These are phyloP conservation scores for Saitozyma sp. DNA, from an alignment of 768 basidiomycete species.

Conservation along the genomic window DNA sequence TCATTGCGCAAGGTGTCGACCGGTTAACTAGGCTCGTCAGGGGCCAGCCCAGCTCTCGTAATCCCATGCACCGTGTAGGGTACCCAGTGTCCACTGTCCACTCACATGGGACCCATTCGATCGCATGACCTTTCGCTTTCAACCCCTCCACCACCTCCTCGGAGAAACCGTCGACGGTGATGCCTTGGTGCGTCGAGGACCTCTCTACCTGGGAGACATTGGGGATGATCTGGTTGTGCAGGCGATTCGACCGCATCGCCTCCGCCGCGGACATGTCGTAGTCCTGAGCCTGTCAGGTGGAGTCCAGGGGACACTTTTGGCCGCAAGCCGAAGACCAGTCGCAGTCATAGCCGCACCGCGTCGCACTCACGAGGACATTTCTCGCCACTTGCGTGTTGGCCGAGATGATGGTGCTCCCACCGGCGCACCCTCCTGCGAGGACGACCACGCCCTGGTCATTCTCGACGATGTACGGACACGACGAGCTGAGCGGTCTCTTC, in stretches of 20 bases:
- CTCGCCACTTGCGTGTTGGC: conserved; percentile 39
- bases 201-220: conserved; percentile 31
- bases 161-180: conserved; percentile 24
- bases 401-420: conserved; percentile 46
- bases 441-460: conserved; percentile 19
- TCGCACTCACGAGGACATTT: conserved; percentile 32
- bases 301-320: not conserved
- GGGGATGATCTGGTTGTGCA: conserved; percentile 46
- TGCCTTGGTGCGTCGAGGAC: conserved; percentile 10
- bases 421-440: conserved; percentile 37
- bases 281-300: conserved; percentile 17
- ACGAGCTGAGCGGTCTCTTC: conserved; percentile 40
- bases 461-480: conserved; percentile 46
- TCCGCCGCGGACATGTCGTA: conserved; percentile 32
- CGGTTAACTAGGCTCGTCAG: conserved; percentile 16
- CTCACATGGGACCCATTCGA: conserved; percentile 35
- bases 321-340: not conserved
- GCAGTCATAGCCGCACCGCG: not conserved
- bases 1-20: conserved; percentile 30
- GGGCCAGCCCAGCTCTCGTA: too few species aligned
- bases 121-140: conserved; percentile 29
- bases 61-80: too few species aligned
- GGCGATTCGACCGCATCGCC: conserved; percentile 26
- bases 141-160: conserved; percentile 28
- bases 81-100: not conserved